Base-by-base conservation (phyloP, 805 yeast genomes). In the Yarrowia sp. region DNA sequence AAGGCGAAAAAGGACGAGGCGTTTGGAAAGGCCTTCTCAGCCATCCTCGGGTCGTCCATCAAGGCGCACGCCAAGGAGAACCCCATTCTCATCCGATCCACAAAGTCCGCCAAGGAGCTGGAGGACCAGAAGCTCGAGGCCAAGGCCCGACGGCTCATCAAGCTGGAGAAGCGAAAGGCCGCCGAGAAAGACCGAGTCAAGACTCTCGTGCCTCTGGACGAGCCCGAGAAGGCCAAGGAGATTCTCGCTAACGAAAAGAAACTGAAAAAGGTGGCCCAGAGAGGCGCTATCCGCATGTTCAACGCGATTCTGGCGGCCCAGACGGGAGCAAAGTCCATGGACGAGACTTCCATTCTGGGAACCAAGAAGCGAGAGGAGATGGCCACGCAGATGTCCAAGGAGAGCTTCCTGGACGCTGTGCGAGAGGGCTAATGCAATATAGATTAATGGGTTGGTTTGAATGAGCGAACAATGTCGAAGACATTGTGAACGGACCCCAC, bases 41-140 rank as follows among this genome's bases (percentile, higher is more conserved):
- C 96, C 14, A 87, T 93, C 68, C 76, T 93, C 58, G 88, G 87
- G 5, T 90, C 98, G 1, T 86, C 84, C 68, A 78, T 93, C 66
- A 94, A 94, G 72, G 96, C 97, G 0, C 88, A 93, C 68, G 90
- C 88, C 70, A 80, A 97, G 70, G 81, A 81, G 46, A 96, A 92
- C 72, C 99, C 99, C 2, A 89, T 93, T 62, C 80, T 93, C 75
- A 92, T 93, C 7, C 84, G 98, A 74, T 78, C 82, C 22, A 88
- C 88, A 69, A 88, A 87, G 66, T 78, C 81, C 41, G 81, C 85
- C 0, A 86, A 85, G 74, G 85, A 88, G 66, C 80, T 88, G 62
- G 97, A 92, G 67, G 81, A 85, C 31, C 90, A 88, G 58, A 88
- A 87, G 69, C 77, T 94, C 47, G 97, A 93, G 68, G 82, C 83